phyloP scores from a whole-genome alignment of 306 rosid species.

The Delonix regia region DNA sequence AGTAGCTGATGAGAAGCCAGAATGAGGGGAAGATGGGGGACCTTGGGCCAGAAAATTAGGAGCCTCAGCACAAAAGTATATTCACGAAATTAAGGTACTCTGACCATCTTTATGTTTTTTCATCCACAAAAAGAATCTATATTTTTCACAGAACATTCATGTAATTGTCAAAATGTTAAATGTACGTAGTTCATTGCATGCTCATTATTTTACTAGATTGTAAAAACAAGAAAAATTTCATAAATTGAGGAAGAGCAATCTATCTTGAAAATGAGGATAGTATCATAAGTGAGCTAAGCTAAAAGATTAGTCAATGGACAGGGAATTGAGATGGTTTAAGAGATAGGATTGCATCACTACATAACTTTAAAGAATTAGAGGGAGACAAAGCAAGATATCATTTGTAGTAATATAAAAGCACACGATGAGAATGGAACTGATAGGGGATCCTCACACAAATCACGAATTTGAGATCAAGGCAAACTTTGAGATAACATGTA shows the following conservation, averaged over 20 bases:
- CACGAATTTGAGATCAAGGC: conserved; percentile 23
- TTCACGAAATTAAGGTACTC: conserved; percentile 13
- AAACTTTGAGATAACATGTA: conserved; percentile 28
- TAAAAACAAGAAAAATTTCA: conserved; percentile 19
- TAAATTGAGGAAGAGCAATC: no score
- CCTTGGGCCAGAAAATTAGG: conserved; percentile 22
- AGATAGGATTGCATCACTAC: conserved; percentile 19
- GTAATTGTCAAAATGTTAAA: neutral
- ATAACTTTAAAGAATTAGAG: conserved; percentile 12
- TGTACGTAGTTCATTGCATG: conserved; percentile 16
- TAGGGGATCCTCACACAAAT: neutral
- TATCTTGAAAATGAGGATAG: no score
- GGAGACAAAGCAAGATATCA: conserved; percentile 14
- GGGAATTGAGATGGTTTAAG: conserved; percentile 15
- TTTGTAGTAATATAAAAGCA: conserved; percentile 6
- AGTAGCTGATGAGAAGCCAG: conserved; percentile 16
- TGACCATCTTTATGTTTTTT: no score
- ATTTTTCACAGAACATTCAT: neutral
- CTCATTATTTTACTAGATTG: conserved; percentile 5
- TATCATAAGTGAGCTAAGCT: conserved; percentile 24
- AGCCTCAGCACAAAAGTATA: neutral
- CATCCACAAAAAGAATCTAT: no score
- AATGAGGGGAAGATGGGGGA: neutral
- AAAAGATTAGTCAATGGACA: conserved; percentile 18
- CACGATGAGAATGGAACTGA: conserved; percentile 21